A percentile compares a stretch with the other conserved stretches of the same genome.
Evolutionary conservation across 495 filamentous ascomycete species (phyloP).

Genomic region (Bombardia bombarda): DNA sequence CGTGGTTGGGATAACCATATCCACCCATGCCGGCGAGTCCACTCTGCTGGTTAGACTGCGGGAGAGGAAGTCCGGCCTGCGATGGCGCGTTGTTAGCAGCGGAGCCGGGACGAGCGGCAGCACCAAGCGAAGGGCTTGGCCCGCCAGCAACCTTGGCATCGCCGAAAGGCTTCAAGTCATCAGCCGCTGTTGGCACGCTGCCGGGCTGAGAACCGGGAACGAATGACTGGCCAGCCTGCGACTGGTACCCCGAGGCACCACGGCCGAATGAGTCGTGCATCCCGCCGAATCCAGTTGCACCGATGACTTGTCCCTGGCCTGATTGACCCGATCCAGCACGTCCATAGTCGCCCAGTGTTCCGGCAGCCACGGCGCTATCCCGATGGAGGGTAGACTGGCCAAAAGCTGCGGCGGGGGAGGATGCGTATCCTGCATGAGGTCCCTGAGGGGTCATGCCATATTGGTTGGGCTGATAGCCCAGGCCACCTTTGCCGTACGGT

Average conservation of each 20-base stretch:
- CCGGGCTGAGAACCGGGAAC: conserved; percentile 52
- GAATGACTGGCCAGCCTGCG: conserved; percentile 59
- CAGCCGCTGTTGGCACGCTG: conserved; percentile 38
- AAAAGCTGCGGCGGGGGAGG: conserved; percentile 70
- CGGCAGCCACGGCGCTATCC: conserved; percentile 49
- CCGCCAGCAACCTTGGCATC: conserved; percentile 59
- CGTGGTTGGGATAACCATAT: conserved; percentile 67
- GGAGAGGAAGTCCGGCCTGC: conserved; percentile 63
- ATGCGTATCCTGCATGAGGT: conserved; percentile 63
- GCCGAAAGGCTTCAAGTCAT: conserved; percentile 70
- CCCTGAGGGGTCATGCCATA: conserved; percentile 65
- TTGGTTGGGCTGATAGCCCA: conserved; percentile 64
- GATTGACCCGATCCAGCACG: conserved; percentile 69
- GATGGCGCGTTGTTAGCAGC: conserved; percentile 66
- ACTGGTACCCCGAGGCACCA: conserved; percentile 46
- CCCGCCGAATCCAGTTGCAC: conserved; percentile 57
- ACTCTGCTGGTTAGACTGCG: conserved; percentile 57
- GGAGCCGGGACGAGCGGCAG: conserved; percentile 75
- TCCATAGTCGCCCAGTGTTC: conserved; percentile 63
- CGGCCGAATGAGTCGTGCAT: conserved; percentile 77
- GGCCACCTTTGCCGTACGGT: conserved; percentile 68
- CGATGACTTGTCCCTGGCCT: conserved; percentile 57
- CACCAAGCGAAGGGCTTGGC: conserved; percentile 76
- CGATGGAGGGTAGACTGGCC: conserved; percentile 60
- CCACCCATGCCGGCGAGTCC: conserved; percentile 40